Conservation (phyloP, 2,329 filamentous ascomycete species). For the Ophiostoma sp. region DNA sequence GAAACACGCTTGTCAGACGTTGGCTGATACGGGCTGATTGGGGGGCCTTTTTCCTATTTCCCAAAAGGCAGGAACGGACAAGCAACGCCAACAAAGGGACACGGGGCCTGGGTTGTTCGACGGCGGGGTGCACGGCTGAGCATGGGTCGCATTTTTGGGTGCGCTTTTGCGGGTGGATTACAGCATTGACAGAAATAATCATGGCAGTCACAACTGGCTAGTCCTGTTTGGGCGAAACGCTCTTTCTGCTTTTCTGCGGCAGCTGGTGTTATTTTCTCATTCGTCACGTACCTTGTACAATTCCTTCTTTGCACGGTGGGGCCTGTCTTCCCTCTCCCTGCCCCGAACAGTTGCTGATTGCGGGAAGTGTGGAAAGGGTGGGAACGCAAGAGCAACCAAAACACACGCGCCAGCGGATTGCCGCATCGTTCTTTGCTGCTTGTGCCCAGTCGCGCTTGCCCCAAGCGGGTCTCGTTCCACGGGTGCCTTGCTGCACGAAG, state of each 20-base stretch:
- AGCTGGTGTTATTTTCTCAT: neutral
- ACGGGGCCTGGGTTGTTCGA: neutral
- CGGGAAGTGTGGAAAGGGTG: constrained; percentile 4
- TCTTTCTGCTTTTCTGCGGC: neutral
- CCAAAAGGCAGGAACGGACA: neutral
- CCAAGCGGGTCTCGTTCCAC: constrained; percentile 10
- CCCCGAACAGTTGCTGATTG: constrained; percentile 19
- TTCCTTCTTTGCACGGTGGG: neutral
- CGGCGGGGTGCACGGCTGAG: constrained; percentile 13
- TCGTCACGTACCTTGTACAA: constrained; percentile 6
- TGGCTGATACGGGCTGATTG: constrained; percentile 25
- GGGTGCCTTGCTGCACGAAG: constrained; percentile 10
- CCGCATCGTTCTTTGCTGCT: constrained; percentile 14
- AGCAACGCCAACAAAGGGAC: constrained; percentile 10
- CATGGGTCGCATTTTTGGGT: neutral
- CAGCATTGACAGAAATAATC: neutral
- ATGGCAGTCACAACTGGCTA: constrained; percentile 15
- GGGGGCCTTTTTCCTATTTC: neutral
- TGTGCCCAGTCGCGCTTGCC: neutral
- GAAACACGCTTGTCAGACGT: neutral
- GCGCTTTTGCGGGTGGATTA: neutral
- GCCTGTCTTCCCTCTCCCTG: neutral
- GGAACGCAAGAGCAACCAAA: neutral
- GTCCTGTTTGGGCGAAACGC: constrained; percentile 16
- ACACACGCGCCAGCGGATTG: neutral